Evolutionary conservation across 371 early-diverging fungal species (phyloP).

Genomic region (Mucor racemosus): DNA sequence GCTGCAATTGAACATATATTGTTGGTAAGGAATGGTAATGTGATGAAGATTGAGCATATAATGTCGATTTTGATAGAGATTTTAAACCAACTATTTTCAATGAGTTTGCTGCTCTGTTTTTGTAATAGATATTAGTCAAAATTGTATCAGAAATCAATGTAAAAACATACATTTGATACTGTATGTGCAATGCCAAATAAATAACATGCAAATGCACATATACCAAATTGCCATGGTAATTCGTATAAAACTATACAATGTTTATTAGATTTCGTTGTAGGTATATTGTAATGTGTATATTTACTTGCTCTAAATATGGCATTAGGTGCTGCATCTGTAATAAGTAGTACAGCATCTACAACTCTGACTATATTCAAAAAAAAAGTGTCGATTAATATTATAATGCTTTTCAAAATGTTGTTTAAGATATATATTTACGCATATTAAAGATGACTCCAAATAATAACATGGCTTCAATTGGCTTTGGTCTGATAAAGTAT

Average conservation of each 20-base stretch:
- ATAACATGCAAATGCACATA: constrained; percentile 40
- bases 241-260: constrained; percentile 36
- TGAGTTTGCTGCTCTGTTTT: constrained; percentile 34
- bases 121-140: background rate
- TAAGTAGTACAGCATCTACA: constrained; percentile 30
- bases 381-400: background rate
- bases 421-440: constrained; percentile 22
- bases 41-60: constrained; percentile 24
- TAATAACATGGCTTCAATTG: constrained; percentile 43
- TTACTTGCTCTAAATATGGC: constrained; percentile 35
- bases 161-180: constrained; percentile 37
- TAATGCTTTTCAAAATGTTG: background rate
- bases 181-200: constrained; percentile 50
- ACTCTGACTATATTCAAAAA: constrained; percentile 29
- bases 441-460: constrained; percentile 35
- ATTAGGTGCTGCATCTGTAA: constrained; percentile 29
- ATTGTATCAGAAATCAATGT: background rate
- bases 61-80: constrained; percentile 29
- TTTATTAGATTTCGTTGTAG: background rate
- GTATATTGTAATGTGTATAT: background rate
- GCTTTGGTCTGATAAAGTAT: constrained; percentile 39
- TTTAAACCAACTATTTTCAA: constrained; percentile 30
- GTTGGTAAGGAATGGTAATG: constrained; percentile 41
- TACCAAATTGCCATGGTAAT: constrained; percentile 48
- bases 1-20: constrained; percentile 37